phyloP scores from a whole-genome alignment of 306 rosid species.

The Lathyrus sativus region DNA sequence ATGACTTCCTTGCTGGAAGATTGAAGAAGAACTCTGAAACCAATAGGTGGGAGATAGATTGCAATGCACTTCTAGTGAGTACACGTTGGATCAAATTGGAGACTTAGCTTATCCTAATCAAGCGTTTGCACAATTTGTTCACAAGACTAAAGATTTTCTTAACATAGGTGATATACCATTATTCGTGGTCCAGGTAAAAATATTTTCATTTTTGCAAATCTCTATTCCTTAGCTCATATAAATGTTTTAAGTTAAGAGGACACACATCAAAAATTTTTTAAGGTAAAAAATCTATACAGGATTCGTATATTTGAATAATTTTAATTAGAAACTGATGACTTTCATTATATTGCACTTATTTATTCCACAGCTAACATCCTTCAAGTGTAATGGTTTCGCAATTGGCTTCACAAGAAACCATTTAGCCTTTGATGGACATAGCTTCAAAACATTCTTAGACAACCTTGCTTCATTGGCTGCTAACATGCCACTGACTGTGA shows the following conservation, averaged over 20 bases:
- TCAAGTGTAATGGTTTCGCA: constrained; percentile 72
- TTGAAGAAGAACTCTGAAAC: constrained; percentile 44
- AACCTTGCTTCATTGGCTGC: constrained; percentile 68
- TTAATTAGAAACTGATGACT: no score
- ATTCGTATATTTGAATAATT: no score
- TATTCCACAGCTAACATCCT: constrained; percentile 47
- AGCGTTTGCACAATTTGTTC: constrained; percentile 62
- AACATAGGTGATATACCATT: constrained; percentile 55
- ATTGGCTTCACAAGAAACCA: constrained; percentile 67
- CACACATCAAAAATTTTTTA: no score
- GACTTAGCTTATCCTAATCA: constrained; percentile 73
- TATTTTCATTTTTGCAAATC: no score
- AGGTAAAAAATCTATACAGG: no score
- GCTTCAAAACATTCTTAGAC: constrained; percentile 65
- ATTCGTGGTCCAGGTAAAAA: constrained; percentile 61
- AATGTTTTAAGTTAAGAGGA: no score
- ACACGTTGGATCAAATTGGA: constrained; percentile 57
- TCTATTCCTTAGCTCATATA: no score
- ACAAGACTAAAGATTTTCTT: constrained; percentile 45
- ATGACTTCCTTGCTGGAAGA: constrained; percentile 71
- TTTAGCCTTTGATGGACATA: constrained; percentile 56
- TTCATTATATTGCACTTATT: background rate
- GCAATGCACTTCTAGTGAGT: constrained; percentile 59
- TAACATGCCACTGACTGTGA: constrained; percentile 48
- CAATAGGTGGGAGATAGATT: constrained; percentile 62